A percentile compares a stretch with the other conserved stretches of the same genome.
These are phyloP conservation scores for Globisporangium barbulae DNA, from an alignment of 352 stramenopile species.

Conservation along the genomic window DNA sequence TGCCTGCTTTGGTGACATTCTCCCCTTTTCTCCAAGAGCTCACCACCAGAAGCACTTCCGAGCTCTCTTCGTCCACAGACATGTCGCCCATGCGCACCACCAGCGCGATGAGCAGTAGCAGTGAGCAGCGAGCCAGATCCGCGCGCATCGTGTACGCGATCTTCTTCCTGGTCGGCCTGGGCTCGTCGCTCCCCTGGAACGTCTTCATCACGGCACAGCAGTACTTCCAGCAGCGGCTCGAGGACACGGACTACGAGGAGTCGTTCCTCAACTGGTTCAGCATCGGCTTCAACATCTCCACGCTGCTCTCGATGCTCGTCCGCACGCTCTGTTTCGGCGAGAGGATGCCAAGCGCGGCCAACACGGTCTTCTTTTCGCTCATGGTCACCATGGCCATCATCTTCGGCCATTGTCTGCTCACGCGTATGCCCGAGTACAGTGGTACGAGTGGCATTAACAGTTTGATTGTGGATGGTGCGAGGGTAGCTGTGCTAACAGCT, in stretches of 20 bases:
- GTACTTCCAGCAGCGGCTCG: constrained; percentile 72
- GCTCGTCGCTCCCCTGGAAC: constrained; percentile 79
- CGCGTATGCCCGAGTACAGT: constrained; percentile 65
- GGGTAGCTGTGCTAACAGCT: not conserved
- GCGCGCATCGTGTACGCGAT: constrained; percentile 55
- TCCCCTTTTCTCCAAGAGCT: not conserved
- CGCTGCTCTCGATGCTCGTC: constrained; percentile 69
- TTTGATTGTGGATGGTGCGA: constrained; percentile 6
- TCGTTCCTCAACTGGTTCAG: constrained; percentile 88
- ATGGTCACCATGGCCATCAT: constrained; percentile 70
- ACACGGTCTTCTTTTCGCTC: constrained; percentile 63
- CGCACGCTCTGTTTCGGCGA: constrained; percentile 59
- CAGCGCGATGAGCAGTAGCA: not conserved
- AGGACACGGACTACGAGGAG: constrained; percentile 59
- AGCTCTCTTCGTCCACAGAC: not conserved
- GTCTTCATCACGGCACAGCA: constrained; percentile 83
- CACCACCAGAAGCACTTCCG: not conserved
- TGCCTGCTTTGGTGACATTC: not conserved
- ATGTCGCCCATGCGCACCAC: not conserved
- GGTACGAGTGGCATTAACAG: constrained; percentile 22
- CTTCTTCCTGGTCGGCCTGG: constrained; percentile 79
- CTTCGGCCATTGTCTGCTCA: constrained; percentile 67
- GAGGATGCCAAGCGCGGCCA: constrained; percentile 53
- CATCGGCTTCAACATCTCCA: constrained; percentile 81
- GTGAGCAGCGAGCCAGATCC: constrained; percentile 20